phyloP scores from a whole-genome alignment of 78 protist genomes.

The Ministeria vibrans region DNA sequence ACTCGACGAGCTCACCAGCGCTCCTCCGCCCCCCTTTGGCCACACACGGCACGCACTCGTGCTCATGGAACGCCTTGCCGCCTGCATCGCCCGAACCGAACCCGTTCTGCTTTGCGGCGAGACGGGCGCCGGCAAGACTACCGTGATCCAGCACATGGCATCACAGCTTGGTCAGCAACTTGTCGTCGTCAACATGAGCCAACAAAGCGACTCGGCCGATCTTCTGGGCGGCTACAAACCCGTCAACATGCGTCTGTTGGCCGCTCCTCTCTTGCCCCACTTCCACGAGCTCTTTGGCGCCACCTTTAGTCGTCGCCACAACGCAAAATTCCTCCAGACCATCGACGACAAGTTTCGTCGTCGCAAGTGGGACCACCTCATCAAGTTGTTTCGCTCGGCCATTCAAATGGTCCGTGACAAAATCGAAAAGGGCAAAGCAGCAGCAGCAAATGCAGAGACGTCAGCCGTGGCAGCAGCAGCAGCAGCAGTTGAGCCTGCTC shows the following conservation, averaged over 20 bases:
- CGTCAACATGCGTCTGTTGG: constrained; percentile 64
- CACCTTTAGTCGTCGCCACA: constrained; percentile 50
- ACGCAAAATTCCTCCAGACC: constrained; percentile 32
- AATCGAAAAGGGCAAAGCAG: not conserved
- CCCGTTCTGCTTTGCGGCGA: constrained; percentile 88
- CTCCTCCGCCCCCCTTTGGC: constrained; percentile 20
- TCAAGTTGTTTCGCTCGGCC: not conserved
- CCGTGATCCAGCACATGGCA: constrained; percentile 90
- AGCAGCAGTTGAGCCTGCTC: not conserved
- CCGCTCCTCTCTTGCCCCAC: constrained; percentile 42
- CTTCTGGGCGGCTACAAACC: constrained; percentile 98
- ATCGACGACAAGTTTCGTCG: not conserved
- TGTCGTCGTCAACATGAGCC: constrained; percentile 82
- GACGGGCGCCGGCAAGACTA: constrained; percentile 98
- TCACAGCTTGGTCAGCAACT: constrained; percentile 45
- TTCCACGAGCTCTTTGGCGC: constrained; percentile 48
- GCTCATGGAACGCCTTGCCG: constrained; percentile 76
- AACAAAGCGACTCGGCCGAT: constrained; percentile 93
- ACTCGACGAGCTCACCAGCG: not conserved
- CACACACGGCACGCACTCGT: constrained; percentile 56
- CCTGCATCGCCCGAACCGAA: constrained; percentile 68
- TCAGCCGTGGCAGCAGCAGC: not conserved
- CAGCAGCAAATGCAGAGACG: not conserved
- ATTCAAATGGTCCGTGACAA: not conserved
- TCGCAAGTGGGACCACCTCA: not conserved